These are phyloP conservation scores for Trifolium repens DNA, from an alignment of 306 rosid species.

Conservation along the genomic window DNA sequence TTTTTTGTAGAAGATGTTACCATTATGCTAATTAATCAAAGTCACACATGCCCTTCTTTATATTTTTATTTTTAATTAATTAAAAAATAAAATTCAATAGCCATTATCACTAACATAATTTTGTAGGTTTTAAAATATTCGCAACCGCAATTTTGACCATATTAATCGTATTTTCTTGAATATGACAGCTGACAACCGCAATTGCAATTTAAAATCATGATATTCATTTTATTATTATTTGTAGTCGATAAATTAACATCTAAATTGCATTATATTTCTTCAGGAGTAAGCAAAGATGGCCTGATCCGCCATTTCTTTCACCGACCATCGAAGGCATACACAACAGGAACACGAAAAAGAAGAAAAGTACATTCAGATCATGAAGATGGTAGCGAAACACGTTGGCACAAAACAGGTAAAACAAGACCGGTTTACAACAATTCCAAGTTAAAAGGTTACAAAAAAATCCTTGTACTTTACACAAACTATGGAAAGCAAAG, in stretches of 20 bases:
- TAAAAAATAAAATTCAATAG: too few species aligned
- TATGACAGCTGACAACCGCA: too few species aligned
- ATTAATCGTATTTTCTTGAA: too few species aligned
- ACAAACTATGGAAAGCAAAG: constrained; percentile 75
- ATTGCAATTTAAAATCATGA: too few species aligned
- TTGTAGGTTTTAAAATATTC: too few species aligned
- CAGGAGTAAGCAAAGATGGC: constrained; percentile 68
- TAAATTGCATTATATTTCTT: neutral
- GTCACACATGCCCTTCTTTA: neutral
- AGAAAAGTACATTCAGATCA: constrained; percentile 58
- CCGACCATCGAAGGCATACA: constrained; percentile 66
- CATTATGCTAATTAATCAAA: neutral
- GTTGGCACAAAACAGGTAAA: constrained; percentile 75
- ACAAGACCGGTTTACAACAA: constrained; percentile 50
- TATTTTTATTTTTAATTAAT: too few species aligned
- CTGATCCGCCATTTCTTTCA: constrained; percentile 64
- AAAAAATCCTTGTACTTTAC: constrained; percentile 77
- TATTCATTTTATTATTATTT: too few species aligned
- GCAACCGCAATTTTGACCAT: too few species aligned
- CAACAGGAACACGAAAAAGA: constrained; percentile 64
- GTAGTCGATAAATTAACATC: neutral
- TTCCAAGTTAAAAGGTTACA: constrained; percentile 62
- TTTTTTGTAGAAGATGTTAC: constrained; percentile 15
- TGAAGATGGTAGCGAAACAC: constrained; percentile 55
- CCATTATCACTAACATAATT: too few species aligned